Conservation (phyloP, 176 grass and related monocot genomes). For the Lolium rigidum region DNA sequence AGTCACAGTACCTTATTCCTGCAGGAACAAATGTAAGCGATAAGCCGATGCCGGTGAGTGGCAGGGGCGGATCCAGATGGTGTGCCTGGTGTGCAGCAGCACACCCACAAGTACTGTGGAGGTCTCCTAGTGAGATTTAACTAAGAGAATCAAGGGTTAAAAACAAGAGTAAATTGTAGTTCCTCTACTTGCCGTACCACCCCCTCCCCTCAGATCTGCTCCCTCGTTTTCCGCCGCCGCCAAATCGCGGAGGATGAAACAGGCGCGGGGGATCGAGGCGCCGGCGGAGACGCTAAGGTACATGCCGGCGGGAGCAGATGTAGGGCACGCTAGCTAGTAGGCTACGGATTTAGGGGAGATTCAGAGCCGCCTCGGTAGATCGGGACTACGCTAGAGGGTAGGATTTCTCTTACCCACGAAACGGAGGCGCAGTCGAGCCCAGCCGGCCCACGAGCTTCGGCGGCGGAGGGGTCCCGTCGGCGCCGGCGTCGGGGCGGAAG, state of each 20-base stretch:
- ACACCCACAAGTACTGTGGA: not conserved
- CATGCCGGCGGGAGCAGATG: not conserved
- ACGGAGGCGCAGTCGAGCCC: not conserved
- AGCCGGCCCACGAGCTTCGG: not conserved
- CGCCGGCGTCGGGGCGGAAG: not conserved
- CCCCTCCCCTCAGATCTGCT: not conserved
- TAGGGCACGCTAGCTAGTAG: not conserved
- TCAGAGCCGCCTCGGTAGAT: not conserved
- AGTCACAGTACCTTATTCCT: constrained; percentile 5
- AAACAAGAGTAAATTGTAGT: not conserved
- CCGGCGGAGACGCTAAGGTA: not conserved
- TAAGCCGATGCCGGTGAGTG: not conserved
- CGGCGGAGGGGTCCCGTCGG: constrained; percentile 8
- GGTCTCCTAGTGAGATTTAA: not conserved
- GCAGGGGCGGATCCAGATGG: not conserved
- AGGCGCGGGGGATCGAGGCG: not conserved
- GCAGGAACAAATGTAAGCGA: not conserved
- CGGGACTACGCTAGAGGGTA: not conserved
- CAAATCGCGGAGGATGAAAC: not conserved
- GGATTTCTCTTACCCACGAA: not conserved
- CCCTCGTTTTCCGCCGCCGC: not conserved
- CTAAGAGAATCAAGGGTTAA: not conserved
- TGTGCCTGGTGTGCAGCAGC: not conserved
- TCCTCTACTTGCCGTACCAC: not conserved
- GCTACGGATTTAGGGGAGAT: not conserved